Base-by-base conservation (phyloP, 306 rosid species). In the Castanospermum australe region DNA sequence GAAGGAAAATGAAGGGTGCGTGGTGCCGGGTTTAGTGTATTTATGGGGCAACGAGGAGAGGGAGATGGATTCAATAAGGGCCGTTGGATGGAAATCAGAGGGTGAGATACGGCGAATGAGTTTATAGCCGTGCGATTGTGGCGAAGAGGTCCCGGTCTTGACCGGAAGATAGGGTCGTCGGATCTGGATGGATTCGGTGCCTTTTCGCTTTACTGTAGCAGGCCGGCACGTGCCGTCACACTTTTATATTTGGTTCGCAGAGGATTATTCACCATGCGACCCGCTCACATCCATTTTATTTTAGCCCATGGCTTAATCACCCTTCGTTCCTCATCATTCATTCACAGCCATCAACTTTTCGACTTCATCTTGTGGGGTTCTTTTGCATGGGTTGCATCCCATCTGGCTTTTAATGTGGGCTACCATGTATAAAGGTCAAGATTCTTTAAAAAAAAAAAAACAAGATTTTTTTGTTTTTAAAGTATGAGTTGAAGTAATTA, bases 141-240 rank as follows among this genome's bases (percentile, higher is more conserved):
- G 4, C 8, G 35, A 5, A 8, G 39, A n/a, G 13, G 70, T 41
- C 70, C 88, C 83, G 86, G 69, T 80, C 82, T 70, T 20, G 78
- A 75, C 71, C 88, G 88, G 79, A 59, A 59, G 85, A 76, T 84
- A 35, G 51, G 86, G 88, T 90, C 92, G 84, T 88, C 79, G 73
- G 91, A 88, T 92, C 81, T 42, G 75, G 73, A 84, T 82, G 81
- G 84, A 89, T 82, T 84, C 85, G 55, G 61, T 56, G 83, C 59
- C 87, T 86, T 84, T 87, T 84, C 72, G 61, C 88, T 85, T 90
- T 73, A 75, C 55, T 81, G 82, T 86, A 73, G 42, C 87, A 64
- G 89, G 78, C 73, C 84, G 91, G 93, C 97, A 92, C 94, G 97
- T 92, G 98, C 90, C 78, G 65, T 69, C 51, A 66, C 45, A 48